phyloP scores from a whole-genome alignment of 306 rosid genomes.

The Styphnolobium japonicum region DNA sequence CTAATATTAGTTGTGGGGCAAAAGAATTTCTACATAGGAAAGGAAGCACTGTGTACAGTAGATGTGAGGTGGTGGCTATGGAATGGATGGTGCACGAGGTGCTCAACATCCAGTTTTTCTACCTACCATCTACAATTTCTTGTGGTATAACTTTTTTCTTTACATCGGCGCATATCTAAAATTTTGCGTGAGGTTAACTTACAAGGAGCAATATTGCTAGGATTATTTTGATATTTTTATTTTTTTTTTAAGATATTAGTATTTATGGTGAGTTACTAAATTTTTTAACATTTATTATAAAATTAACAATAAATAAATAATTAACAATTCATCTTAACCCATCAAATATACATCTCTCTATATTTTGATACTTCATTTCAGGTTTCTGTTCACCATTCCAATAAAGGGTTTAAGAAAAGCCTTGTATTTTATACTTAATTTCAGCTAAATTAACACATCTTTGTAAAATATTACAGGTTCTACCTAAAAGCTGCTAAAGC shows the following conservation, averaged over 20 bases:
- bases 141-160: conserved; percentile 57
- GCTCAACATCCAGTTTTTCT: conserved; percentile 70
- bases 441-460: neutral
- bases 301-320: too few relatives aligned
- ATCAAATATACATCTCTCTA: too few relatives aligned
- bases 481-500: conserved; percentile 80
- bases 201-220: neutral
- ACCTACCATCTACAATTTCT: conserved; percentile 82
- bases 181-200: neutral
- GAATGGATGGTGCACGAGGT: conserved; percentile 95
- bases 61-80: conserved; percentile 95
- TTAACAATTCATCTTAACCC: too few relatives aligned
- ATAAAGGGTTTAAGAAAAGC: neutral
- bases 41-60: conserved; percentile 50
- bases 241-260: too few relatives aligned
- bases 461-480: conserved; percentile 50
- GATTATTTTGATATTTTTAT: too few relatives aligned
- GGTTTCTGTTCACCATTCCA: neutral
- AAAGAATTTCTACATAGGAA: conserved; percentile 49
- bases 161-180: conserved; percentile 18
- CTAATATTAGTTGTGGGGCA: too few relatives aligned
- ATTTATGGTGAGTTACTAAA: too few relatives aligned
- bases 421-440: neutral
- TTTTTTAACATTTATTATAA: too few relatives aligned
- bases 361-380: too few relatives aligned